A percentile compares a stretch with the other conserved stretches of the same genome.
These are phyloP conservation scores for Pseudogymnoascus verrucosus DNA, from an alignment of 2,329 filamentous ascomycete genomes.

Conservation along the genomic window DNA sequence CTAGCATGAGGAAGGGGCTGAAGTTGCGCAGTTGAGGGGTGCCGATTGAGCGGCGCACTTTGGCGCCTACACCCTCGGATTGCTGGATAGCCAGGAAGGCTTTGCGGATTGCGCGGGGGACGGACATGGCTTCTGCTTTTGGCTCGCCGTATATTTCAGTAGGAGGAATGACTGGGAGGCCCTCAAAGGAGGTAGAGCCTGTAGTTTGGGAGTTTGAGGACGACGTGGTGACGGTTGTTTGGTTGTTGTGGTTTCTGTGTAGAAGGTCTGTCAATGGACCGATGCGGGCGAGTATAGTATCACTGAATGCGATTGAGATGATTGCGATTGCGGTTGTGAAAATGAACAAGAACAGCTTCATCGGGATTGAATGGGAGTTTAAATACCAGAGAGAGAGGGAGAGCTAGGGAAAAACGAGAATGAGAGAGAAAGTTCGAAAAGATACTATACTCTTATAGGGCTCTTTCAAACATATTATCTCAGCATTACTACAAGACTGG, in stretches of 20 bases:
- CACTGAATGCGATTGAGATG: slow-evolving; percentile 22
- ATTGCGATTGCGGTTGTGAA: slow-evolving; percentile 23
- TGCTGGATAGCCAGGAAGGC: slow-evolving; percentile 80
- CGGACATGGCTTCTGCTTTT: slow-evolving; percentile 46
- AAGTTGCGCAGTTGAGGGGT: slow-evolving; percentile 77
- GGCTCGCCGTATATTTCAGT: slow-evolving; percentile 15
- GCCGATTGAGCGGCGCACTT: slow-evolving; percentile 80
- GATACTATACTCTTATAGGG: slow-evolving; percentile 3
- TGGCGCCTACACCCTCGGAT: slow-evolving; percentile 78
- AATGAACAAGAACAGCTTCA: slow-evolving; percentile 23
- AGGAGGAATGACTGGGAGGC: slow-evolving; percentile 17
- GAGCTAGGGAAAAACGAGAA: not conserved
- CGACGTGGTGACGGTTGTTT: slow-evolving; percentile 1
- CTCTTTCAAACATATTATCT: not conserved
- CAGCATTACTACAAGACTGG: not conserved
- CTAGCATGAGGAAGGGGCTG: slow-evolving; percentile 91
- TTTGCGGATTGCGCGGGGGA: slow-evolving; percentile 70
- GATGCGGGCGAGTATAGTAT: slow-evolving; percentile 16
- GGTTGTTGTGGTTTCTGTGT: slow-evolving; percentile 12
- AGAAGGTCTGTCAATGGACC: slow-evolving; percentile 13
- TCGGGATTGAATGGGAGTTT: slow-evolving; percentile 10
- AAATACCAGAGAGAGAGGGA: not conserved
- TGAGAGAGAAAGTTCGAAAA: not conserved
- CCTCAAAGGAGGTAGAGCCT: slow-evolving; percentile 11
- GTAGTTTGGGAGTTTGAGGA: not conserved